Evolutionary conservation across 352 stramenopile species (phyloP), one percentile per base, ranked within the genome.

Genomic region (Globisporangium orthogonon): DNA sequence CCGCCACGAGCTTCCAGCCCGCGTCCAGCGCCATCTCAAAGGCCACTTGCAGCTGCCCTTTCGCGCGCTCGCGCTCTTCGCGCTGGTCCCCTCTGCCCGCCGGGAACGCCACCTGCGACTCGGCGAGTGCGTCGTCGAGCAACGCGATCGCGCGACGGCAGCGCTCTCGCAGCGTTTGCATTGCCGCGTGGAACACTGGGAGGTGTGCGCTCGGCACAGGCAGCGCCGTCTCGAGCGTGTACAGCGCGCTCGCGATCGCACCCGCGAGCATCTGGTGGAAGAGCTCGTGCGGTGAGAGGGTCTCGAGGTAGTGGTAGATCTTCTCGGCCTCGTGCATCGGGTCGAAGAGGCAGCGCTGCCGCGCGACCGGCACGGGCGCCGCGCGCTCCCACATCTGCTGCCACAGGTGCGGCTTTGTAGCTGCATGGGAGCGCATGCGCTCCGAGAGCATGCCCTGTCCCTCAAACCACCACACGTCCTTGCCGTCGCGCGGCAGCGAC

Each of bases 271-370:
- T 88, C 61, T 94, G 83, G 37, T 89, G 80, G 46, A 94, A 89
- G 47, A 94, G 74, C 43, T 90, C 80, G 47, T 86, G 74, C 0
- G 82, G 79, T 5, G 79, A 78, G 17, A 94, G 71, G 3, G 81
- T 94, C 61, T 94, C 83, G 47, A 94, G 68, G 54, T 91, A 91
- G 56, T 94, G 77, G 44, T 82, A 91, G 5, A 94, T 52, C 57
- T 91, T 90, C 55, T 94, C 83, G 2, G 83, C 83, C 56, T 94
- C 83, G 23, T 85, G 70, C 1, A 84, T 54, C 3, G 81, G 74
- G 57, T 90, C 77, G 54, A 94, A 94, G 46, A 91, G 59, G 13
- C 65, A 61, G 28, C 84, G 87, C 53, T 94, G 83, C n/a, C 75
- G 83, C 51, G 56, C 74, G 17, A 69, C 78, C 13, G 83, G 76